Evolutionary conservation across 2,329 filamentous ascomycete genomes (phyloP).

Genomic region (Ampelomyces quisqualis): DNA sequence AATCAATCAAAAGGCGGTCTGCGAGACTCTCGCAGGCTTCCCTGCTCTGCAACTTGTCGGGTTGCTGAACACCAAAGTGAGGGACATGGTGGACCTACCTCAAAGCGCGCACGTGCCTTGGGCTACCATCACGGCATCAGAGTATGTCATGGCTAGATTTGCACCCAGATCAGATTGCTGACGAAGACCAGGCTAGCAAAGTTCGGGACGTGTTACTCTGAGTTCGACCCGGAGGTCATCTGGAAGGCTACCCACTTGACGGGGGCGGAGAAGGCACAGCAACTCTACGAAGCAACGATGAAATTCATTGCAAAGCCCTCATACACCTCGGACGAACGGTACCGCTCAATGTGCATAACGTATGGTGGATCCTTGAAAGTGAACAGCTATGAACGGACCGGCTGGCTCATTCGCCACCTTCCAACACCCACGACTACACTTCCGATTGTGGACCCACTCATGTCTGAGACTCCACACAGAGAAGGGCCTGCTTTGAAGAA

Average conservation of each 20-base stretch:
- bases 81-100: not conserved
- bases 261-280: conserved; percentile 13
- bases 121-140: not conserved
- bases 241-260: too few species aligned
- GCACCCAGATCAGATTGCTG: too few species aligned
- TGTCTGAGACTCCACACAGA: not conserved
- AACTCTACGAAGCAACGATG: conserved; percentile 13
- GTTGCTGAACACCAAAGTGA: conserved; percentile 5
- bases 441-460: too few species aligned
- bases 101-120: conserved; percentile 4
- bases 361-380: conserved; percentile 1
- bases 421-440: too few species aligned
- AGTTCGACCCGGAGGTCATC: too few species aligned
- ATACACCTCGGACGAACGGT: not conserved
- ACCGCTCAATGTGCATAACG: conserved; percentile 8
- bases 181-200: too few species aligned
- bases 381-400: not conserved
- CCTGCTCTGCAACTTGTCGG: conserved; percentile 19
- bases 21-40: conserved; percentile 14
- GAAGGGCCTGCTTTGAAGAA: conserved; percentile 14
- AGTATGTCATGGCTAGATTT: not conserved
- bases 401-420: conserved; percentile 13
- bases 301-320: not conserved
- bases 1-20: conserved; percentile 2
- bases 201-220: too few species aligned